Evolutionary conservation across 2,329 filamentous ascomycete genomes (phyloP).

Genomic region (Penicillium sp.): DNA sequence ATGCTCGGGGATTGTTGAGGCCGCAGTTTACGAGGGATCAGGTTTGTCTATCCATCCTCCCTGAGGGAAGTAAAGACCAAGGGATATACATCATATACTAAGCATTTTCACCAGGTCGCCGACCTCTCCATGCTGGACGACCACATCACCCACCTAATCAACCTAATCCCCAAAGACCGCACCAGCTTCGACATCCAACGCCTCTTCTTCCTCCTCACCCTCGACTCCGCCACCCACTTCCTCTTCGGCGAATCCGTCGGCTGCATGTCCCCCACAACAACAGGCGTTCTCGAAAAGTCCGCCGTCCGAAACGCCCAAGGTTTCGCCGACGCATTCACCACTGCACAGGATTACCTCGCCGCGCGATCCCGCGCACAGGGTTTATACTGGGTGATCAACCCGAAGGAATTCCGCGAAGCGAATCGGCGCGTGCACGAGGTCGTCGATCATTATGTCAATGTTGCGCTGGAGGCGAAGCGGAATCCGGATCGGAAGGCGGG

Average conservation of each 20-base stretch:
- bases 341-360: constrained; percentile 40
- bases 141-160: constrained; percentile 74
- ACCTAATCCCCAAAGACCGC: constrained; percentile 59
- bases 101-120: constrained; percentile 33
- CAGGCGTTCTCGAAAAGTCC: constrained; percentile 57
- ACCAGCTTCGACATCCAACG: constrained; percentile 71
- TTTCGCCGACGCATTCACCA: constrained; percentile 47
- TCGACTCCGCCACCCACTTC: constrained; percentile 88
- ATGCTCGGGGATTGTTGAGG: constrained; percentile 76
- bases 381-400: constrained; percentile 48
- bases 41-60: constrained; percentile 48
- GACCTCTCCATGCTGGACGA: constrained; percentile 81
- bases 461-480: constrained; percentile 47
- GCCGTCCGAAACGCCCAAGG: constrained; percentile 41
- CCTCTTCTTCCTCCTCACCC: constrained; percentile 79
- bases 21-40: constrained; percentile 88
- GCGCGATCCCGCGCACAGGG: constrained; percentile 38
- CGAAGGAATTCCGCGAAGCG: constrained; percentile 49
- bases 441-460: constrained; percentile 57
- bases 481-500: constrained; percentile 40
- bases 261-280: constrained; percentile 52
- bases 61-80: too few species aligned
- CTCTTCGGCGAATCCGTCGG: constrained; percentile 78
- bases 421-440: constrained; percentile 54
- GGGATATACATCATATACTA: background rate